Conservation (phyloP, 2,329 filamentous ascomycete species). For the Chaetomium strumarium region DNA sequence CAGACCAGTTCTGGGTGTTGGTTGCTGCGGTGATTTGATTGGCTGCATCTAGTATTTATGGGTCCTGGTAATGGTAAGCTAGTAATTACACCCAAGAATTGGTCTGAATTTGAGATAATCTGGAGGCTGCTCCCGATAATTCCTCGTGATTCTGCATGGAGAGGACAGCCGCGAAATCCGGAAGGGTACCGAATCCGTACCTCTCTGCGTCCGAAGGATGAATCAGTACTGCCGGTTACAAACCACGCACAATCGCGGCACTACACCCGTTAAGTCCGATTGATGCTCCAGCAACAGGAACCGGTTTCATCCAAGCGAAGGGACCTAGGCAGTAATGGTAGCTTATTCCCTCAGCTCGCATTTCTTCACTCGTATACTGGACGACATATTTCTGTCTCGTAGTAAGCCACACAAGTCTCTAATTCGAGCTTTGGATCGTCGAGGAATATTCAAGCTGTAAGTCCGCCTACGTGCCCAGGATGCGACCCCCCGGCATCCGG, state of each 20-base stretch:
- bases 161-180: neutral
- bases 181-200: neutral
- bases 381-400: neutral
- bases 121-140: neutral
- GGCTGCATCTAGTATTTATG: too few relatives aligned
- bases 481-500: too few relatives aligned
- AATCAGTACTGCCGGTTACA: neutral
- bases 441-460: neutral
- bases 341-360: slow-evolving; percentile 3
- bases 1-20: too few relatives aligned
- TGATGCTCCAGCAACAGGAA: neutral
- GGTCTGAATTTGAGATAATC: too few relatives aligned
- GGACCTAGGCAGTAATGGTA: neutral
- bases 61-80: too few relatives aligned
- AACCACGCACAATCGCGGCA: neutral
- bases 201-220: neutral
- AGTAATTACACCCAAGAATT: too few relatives aligned
- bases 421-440: neutral
- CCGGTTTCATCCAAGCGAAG: slow-evolving; percentile 2
- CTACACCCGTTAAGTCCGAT: neutral
- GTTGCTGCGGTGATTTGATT: too few relatives aligned
- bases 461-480: neutral
- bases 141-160: neutral
- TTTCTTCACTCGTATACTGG: neutral
- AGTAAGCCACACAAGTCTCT: neutral